Evolutionary conservation across 2,329 filamentous ascomycete genomes (phyloP).

Genomic region (Phyllosticta ampelicida): DNA sequence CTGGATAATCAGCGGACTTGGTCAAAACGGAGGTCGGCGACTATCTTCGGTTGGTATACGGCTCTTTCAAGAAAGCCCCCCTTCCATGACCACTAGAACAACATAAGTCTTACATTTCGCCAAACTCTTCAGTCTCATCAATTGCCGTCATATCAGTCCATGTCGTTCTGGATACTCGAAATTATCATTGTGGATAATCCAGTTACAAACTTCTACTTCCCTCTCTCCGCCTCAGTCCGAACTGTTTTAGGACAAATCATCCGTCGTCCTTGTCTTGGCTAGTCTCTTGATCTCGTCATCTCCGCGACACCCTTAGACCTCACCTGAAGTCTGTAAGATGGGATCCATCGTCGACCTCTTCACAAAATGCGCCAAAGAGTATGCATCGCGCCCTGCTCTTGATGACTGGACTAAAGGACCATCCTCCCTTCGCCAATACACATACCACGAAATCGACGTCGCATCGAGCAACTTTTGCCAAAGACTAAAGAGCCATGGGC

Average conservation of each 20-base stretch:
- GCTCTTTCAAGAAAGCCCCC: not conserved
- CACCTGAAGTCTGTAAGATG: not conserved
- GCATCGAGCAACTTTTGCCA: not conserved
- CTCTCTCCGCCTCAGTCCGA: not conserved
- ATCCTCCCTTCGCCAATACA: not conserved
- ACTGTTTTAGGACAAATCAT: not conserved
- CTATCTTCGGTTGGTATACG: not conserved
- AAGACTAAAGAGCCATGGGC: not conserved
- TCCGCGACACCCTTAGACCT: not conserved
- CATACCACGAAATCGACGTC: not conserved
- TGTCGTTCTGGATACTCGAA: not conserved
- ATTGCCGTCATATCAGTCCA: not conserved
- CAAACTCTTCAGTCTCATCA: not conserved
- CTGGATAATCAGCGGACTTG: not conserved
- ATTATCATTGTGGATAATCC: not conserved
- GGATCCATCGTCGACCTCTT: not conserved
- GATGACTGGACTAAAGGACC: not conserved
- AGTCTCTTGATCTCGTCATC: not conserved
- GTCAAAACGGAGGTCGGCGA: not conserved
- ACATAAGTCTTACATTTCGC: not conserved
- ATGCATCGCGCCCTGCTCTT: not conserved
- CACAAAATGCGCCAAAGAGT: not conserved
- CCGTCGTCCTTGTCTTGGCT: not conserved
- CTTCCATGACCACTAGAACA: not conserved
- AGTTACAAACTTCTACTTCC: not conserved